phyloP scores from a whole-genome alignment of 176 grass and related monocot genomes.

The Echinochloa phyllopogon region DNA sequence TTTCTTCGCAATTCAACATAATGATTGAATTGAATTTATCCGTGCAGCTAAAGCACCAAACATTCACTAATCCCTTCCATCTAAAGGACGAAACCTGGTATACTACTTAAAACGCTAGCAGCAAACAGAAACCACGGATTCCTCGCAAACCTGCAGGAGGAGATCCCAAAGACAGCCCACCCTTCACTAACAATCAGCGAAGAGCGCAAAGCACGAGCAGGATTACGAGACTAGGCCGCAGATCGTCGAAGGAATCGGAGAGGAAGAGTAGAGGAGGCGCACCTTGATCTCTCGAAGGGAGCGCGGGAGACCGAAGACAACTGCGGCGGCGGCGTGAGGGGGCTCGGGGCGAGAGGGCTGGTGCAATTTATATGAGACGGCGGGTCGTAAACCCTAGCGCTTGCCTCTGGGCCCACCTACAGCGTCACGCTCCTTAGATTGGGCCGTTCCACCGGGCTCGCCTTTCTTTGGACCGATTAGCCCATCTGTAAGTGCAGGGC shows the following conservation, averaged over 20 bases:
- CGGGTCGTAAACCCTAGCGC: slow-evolving; percentile 46
- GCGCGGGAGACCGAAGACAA: slow-evolving; percentile 25
- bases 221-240: neutral
- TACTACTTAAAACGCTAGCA: neutral
- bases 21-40: neutral
- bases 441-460: neutral
- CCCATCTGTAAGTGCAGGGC: neutral
- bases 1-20: neutral
- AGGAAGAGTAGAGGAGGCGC: neutral
- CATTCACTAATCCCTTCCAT: neutral
- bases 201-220: no score
- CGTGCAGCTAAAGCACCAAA: neutral
- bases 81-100: neutral
- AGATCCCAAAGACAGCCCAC: neutral
- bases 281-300: slow-evolving; percentile 46
- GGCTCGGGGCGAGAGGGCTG: neutral
- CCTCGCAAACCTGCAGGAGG: neutral
- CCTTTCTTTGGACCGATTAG: neutral
- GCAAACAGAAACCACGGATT: neutral
- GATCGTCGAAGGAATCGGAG: neutral
- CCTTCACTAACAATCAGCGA: neutral
- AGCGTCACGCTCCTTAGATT: neutral
- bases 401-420: neutral
- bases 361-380: neutral
- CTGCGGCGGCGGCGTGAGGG: slow-evolving; percentile 39